Base-by-base conservation (phyloP, 371 early-diverging fungal species). In the Mucor sp. region DNA sequence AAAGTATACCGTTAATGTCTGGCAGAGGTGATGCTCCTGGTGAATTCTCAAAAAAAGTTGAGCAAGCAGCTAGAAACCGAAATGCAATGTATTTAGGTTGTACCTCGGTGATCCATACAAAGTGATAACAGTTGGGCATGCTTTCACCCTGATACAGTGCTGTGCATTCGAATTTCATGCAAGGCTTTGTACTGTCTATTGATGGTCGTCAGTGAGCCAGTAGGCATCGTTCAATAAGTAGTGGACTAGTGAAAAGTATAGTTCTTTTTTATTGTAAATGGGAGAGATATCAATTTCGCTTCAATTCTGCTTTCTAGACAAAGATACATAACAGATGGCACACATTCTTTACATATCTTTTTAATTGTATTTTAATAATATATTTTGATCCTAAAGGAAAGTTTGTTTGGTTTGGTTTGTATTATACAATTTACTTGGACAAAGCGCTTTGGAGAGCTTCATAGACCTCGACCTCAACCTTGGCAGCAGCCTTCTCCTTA, bases 391-490 rank as follows among this genome's bases (percentile, higher is more conserved):
- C 27, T 53, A 27, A 25, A 23, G 23, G 27, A 11, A 53, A 53
- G 53, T 14, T 53, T 53, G 53, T 27, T 53, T 53, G 53, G 14
- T 27, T 53, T 53, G 53, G 27, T 25, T 53, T 53, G 44, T 57
- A 62, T 28, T 57, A 58, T 62, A 62, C 58, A 67, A 73, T 72
- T 78, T 83, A 83, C 67, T 83, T 80, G 70, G 79, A 62, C 69
- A 89, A 75, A 60, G 90, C 89, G 69, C 69, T 57, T 77, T 90
- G 87, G 72, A 95, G 86, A 59, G 97, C 91, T 77, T 96, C 95
- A 74, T 90, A 94, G 57, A 97, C 91, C 77, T 97, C 97, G 55
- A 93, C 76, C 80, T 98, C 94, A 63, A 95, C 81, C 81, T 89
- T 90, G 69, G 96, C 97, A 58, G 86, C 87, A 69, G 91, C 90